Percentiles rank a stretch among this genome's conserved stretches.
Conservation (phyloP, 768 basidiomycete genomes). For the Macrolepiota fuliginosa region DNA sequence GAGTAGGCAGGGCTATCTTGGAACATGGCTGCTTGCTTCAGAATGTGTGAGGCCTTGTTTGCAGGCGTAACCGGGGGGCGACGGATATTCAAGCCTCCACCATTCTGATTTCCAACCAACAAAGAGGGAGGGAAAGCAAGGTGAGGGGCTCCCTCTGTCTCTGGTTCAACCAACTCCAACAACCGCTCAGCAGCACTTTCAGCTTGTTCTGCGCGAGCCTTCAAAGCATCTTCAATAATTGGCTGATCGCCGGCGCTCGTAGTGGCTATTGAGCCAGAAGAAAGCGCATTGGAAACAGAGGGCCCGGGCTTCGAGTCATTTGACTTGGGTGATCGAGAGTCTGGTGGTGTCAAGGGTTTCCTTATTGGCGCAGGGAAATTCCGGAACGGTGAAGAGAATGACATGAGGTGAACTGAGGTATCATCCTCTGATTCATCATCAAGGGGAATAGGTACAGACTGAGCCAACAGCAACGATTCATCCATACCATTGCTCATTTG, state of each 20-base stretch:
- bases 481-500: conserved; percentile 40
- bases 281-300: conserved; percentile 57
- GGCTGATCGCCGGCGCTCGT: conserved; percentile 34
- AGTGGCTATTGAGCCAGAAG: conserved; percentile 48
- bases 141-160: conserved; percentile 26
- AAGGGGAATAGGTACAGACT: conserved; percentile 72
- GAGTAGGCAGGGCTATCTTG: conserved; percentile 74
- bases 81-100: neutral
- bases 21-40: conserved; percentile 78
- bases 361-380: conserved; percentile 33
- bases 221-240: conserved; percentile 80
- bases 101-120: conserved; percentile 36
- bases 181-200: conserved; percentile 89
- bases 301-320: conserved; percentile 44
- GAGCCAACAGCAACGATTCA: conserved; percentile 67
- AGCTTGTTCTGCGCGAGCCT: conserved; percentile 88
- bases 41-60: conserved; percentile 52
- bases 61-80: conserved; percentile 62
- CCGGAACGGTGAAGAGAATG: conserved; percentile 71
- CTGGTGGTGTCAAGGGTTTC: conserved; percentile 31
- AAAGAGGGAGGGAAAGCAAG: conserved; percentile 57
- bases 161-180: conserved; percentile 75
- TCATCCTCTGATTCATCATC: conserved; percentile 70
- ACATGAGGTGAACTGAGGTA: conserved; percentile 59
- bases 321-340: conserved; percentile 51